Conservation (phyloP, 2,329 filamentous ascomycete species). For the Chaetomiaceae sp. region DNA sequence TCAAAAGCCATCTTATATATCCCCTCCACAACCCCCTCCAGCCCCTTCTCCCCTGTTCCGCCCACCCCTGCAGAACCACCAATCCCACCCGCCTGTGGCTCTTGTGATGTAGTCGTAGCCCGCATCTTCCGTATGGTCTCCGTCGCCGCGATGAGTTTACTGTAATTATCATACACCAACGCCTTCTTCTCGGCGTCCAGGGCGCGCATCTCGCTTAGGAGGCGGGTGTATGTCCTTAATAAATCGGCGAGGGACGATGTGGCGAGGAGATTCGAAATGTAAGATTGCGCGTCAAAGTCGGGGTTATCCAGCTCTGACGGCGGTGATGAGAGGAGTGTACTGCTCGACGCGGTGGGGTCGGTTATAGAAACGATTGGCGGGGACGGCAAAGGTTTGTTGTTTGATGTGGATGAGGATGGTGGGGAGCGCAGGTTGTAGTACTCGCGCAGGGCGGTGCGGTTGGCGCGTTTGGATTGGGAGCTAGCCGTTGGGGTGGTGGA, state of each 20-base stretch:
- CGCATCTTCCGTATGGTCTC: constrained; percentile 85
- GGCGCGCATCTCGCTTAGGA: constrained; percentile 77
- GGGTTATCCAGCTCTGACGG: constrained; percentile 69
- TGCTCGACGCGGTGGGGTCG: constrained; percentile 26
- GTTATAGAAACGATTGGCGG: constrained; percentile 43
- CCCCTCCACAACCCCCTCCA: constrained; percentile 68
- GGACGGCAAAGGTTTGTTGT: constrained; percentile 39
- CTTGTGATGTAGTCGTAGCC: constrained; percentile 55
- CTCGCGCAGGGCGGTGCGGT: constrained; percentile 83
- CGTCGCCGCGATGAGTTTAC: constrained; percentile 91
- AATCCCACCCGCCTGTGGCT: constrained; percentile 62
- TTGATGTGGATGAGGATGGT: background rate
- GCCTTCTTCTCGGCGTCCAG: constrained; percentile 96
- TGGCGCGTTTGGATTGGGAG: constrained; percentile 47
- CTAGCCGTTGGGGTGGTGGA: constrained; percentile 23
- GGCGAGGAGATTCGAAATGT: constrained; percentile 58
- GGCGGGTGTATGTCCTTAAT: constrained; percentile 63
- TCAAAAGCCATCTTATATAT: constrained; percentile 61
- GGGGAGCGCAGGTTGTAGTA: constrained; percentile 72
- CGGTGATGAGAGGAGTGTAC: constrained; percentile 22
- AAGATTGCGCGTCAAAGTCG: constrained; percentile 68
- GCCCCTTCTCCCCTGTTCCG: constrained; percentile 30
- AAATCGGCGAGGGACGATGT: constrained; percentile 63
- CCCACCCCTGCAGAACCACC: constrained; percentile 66
- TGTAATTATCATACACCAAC: constrained; percentile 97